Percentiles rank a stretch among this genome's conserved stretches.
Conservation (phyloP, 768 basidiomycete genomes). For the Symmetrospora coprosmae region DNA sequence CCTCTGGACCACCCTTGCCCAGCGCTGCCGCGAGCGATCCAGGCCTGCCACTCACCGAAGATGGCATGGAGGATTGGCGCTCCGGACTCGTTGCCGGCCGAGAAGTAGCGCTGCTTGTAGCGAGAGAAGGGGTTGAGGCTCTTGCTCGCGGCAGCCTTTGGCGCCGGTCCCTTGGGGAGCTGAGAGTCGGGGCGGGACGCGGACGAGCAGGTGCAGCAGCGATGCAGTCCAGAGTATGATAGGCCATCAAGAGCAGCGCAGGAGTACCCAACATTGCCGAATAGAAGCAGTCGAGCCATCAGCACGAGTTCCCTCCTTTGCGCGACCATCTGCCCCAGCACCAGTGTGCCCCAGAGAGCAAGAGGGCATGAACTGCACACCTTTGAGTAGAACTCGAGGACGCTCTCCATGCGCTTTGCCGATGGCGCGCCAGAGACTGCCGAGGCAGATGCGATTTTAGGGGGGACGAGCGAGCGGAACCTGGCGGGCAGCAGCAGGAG, state of each 20-base stretch:
- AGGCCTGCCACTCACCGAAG: not conserved
- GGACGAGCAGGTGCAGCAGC: not conserved
- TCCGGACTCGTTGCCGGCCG: conserved; percentile 69
- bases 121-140: conserved; percentile 46
- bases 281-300: not conserved
- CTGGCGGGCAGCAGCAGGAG: too few species aligned
- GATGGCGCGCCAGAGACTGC: conserved; percentile 57
- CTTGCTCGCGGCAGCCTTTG: conserved; percentile 35
- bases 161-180: conserved; percentile 75
- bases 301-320: not conserved
- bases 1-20: too few species aligned
- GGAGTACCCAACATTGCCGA: too few species aligned
- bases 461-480: conserved; percentile 71
- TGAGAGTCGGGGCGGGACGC: not conserved
- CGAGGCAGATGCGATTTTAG: conserved; percentile 83
- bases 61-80: conserved; percentile 32
- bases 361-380: conserved; percentile 15
- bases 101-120: conserved; percentile 64
- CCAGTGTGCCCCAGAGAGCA: not conserved
- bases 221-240: too few species aligned
- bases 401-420: conserved; percentile 62
- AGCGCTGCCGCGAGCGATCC: not conserved
- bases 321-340: not conserved
- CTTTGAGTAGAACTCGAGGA: conserved; percentile 92
- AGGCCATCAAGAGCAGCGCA: too few species aligned